Base-by-base conservation (phyloP, 1,284 basidiomycete species). In the Microbotryomycetes sp. region DNA sequence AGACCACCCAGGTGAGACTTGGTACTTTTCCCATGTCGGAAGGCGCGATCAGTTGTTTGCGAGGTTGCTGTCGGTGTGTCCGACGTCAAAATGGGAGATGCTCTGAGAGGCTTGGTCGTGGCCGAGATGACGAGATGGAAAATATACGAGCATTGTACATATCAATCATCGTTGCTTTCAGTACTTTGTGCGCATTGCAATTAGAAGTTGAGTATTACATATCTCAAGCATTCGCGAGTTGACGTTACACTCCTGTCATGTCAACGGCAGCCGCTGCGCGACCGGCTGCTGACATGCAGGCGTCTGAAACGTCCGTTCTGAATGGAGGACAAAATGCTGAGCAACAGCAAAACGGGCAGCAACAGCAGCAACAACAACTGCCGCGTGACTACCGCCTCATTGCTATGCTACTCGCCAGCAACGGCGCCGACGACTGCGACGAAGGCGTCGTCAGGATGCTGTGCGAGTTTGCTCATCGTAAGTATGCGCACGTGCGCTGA, bases 391-490 rank as follows among this genome's bases (percentile, higher is more conserved):
- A 91, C 11, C 83, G 93, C 29, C 83, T 93, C 29, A 91, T 97
- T 54, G 91, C 94, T 0, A 82, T 98, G 35, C 83, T 98, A 31
- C 82, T 97, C 27, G 89, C 93, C 3, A 88, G 91, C 0, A 91
- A 91, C n/a, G 92, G 94, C 4, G 86, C 97, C 0, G 85, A 91
- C 65, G 93, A 97, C 76, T 86, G 88, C 5, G 92, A 97, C 70
- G 92, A 93, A 5, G 87, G 87, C 3, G 94, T 97, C 3, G 81
- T 98, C 2, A 88, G 94, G 70, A 93, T 97, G 74, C 82, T 98
- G 4, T 83, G 97, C 58, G 94, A 98, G 76, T 97, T 98, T 74
- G 86, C 94, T 0, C 87, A 97, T 75, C 82, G 94, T 77, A 57
- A 61, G 79, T 72, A 24, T 41, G n/a, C n/a, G n/a, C n/a, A n/a